Evolutionary conservation across 2,329 filamentous ascomycete species (phyloP), one percentile per base, ranked within the genome.

Genomic region (Trichophyton simii): DNA sequence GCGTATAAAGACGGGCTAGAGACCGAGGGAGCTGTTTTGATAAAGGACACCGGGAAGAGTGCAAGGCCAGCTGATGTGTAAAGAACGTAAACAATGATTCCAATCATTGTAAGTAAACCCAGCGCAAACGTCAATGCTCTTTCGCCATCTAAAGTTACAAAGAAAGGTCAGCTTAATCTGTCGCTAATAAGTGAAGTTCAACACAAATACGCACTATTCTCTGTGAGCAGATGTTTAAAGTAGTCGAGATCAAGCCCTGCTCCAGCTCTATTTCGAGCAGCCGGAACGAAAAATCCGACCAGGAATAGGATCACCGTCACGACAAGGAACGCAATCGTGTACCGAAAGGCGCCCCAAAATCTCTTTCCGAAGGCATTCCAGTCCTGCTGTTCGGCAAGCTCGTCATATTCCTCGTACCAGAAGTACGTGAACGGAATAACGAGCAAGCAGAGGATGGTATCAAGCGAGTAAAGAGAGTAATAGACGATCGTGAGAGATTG

Each of bases 381-480:
- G 36, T 89, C 88, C 63, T 89, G 83, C 68, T 95, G 89, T 38
- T 87, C 82, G 64, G 91, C 91, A 20, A 92, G 86, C 75, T 96
- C 91, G 69, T 96, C 92, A 66, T 95, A 95, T 74, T 97, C 94
- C 73, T 99, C 94, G 70, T 95, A 94, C 85, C 88, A 96, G 73
- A 99, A 99, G 78, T 99, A 99, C 57, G 91, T 87, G 71, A 99
- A 99, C 0, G 94, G 94, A 20, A 97, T 87, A 52, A 96, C 83
- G 18, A 97, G 73, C 54, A 99, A 79, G 70, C 94, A 99, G 9
- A 99, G 83, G 4, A 96, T 72, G 0, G 91, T 89, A 73, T 99
- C 94, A 66, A 96, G 78, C 68, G 89, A 94, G 77, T 97, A 99
- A 0, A 99, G 81, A 0, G 85, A 81, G 75, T 97, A 97, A 77